Evolutionary conservation across 2,329 filamentous ascomycete species (phyloP).

Genomic region (Huntiella decipiens): DNA sequence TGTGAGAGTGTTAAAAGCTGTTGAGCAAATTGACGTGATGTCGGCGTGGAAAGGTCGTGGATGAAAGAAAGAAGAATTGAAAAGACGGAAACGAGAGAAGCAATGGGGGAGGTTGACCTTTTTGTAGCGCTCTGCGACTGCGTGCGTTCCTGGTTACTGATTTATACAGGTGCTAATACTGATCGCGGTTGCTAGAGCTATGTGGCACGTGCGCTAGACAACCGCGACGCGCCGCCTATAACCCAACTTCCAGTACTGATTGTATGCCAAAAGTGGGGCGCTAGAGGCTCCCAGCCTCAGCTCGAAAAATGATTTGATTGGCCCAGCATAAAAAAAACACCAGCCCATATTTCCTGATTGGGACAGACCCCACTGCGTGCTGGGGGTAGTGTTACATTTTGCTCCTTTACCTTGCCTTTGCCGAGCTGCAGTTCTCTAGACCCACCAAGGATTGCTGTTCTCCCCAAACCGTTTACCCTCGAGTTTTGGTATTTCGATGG

Average conservation of each 20-base stretch:
- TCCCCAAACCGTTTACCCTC: too few relatives aligned
- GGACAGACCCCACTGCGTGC: background rate
- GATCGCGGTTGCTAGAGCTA: conserved; percentile 9
- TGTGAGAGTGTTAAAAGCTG: background rate
- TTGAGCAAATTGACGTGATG: conserved; percentile 12
- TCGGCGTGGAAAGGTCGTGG: conserved; percentile 10
- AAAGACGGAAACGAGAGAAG: conserved; percentile 24
- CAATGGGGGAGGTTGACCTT: conserved; percentile 35
- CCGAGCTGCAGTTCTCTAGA: conserved; percentile 1
- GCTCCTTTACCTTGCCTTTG: conserved; percentile 7
- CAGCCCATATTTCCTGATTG: conserved; percentile 8
- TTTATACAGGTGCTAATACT: conserved; percentile 18
- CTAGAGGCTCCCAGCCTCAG: background rate
- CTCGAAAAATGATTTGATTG: conserved; percentile 5
- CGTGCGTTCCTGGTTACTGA: conserved; percentile 30
- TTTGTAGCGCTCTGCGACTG: conserved; percentile 39
- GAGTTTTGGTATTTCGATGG: too few relatives aligned
- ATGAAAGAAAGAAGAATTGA: conserved; percentile 19
- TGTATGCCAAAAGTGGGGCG: conserved; percentile 6
- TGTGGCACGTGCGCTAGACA: conserved; percentile 9
- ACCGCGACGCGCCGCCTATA: conserved; percentile 9
- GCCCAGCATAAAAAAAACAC: background rate
- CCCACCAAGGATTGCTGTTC: too few relatives aligned
- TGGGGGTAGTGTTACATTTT: conserved; percentile 3
- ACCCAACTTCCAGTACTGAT: conserved; percentile 7